phyloP scores from a whole-genome alignment of 176 grass and related monocot genomes.

The Musa troglodytarum region DNA sequence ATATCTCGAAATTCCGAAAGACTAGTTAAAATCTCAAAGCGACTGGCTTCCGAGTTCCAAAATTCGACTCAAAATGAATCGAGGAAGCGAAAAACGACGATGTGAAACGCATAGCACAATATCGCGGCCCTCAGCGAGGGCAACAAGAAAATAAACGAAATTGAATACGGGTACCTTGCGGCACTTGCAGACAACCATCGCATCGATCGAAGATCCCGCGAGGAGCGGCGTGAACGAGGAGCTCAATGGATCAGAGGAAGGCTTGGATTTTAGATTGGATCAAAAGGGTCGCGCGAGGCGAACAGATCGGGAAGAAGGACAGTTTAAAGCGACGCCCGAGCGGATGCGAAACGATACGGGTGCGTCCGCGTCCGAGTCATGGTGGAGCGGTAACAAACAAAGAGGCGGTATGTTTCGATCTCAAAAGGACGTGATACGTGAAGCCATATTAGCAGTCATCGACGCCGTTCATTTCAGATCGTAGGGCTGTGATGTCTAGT shows the following conservation, averaged over 20 bases:
- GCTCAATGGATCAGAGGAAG: not conserved
- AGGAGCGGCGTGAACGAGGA: not conserved
- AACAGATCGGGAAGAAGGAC: not conserved
- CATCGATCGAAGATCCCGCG: not conserved
- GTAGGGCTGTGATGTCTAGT: not conserved
- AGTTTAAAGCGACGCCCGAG: not conserved
- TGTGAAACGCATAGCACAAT: not conserved
- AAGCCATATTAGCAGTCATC: not conserved
- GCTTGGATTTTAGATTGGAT: not conserved
- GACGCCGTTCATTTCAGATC: not conserved
- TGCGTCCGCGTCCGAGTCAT: not conserved
- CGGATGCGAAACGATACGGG: not conserved
- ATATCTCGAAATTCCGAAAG: not conserved
- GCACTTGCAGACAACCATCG: conserved; percentile 99
- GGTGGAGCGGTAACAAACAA: not conserved
- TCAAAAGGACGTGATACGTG: too few species aligned
- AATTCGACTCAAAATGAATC: not conserved
- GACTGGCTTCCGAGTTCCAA: not conserved
- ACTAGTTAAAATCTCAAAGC: not conserved
- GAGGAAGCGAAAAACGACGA: not conserved
- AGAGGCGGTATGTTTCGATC: too few species aligned
- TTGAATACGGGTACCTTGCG: conserved; percentile 62
- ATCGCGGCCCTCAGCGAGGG: not conserved
- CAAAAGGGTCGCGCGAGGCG: not conserved
- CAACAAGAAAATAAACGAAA: not conserved